These are phyloP conservation scores for Populus tremula DNA, from an alignment of 345 rosid species.

Conservation along the genomic window DNA sequence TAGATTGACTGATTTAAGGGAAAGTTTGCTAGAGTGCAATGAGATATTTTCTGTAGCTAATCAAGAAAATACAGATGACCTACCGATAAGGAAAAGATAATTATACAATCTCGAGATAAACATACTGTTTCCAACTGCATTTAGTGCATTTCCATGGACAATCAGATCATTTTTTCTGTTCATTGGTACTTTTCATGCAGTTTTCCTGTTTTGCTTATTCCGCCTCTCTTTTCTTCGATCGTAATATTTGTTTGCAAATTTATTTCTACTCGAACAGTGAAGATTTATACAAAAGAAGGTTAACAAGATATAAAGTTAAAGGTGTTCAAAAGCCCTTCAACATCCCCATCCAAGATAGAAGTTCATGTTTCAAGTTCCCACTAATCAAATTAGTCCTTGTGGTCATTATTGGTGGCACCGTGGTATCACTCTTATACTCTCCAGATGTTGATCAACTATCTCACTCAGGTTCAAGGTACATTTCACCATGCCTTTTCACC, in stretches of 20 bases:
- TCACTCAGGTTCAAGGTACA: conserved; percentile 22
- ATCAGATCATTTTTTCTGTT: background rate
- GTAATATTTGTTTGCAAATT: background rate
- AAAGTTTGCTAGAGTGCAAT: background rate
- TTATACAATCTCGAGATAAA: background rate
- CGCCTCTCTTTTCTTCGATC: background rate
- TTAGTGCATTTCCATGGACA: background rate
- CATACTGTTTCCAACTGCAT: background rate
- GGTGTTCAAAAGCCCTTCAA: conserved; percentile 21
- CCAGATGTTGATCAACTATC: conserved; percentile 27
- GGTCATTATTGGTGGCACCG: conserved; percentile 16
- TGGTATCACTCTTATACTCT: conserved; percentile 16
- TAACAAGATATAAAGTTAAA: conserved; percentile 21
- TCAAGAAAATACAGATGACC: background rate
- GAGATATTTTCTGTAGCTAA: background rate
- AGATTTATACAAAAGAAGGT: conserved; percentile 24
- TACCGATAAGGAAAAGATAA: background rate
- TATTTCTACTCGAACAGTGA: conserved; percentile 15
- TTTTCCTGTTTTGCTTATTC: background rate
- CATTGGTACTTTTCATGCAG: background rate
- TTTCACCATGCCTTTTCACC: background rate
- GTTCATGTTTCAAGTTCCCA: conserved; percentile 18
- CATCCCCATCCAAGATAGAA: conserved; percentile 15
- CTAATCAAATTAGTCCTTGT: conserved; percentile 13
- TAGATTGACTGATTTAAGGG: background rate